Evolutionary conservation across 2,329 filamentous ascomycete species (phyloP), one percentile per base, ranked within the genome.

Genomic region (Reticulascus tulasneorum): DNA sequence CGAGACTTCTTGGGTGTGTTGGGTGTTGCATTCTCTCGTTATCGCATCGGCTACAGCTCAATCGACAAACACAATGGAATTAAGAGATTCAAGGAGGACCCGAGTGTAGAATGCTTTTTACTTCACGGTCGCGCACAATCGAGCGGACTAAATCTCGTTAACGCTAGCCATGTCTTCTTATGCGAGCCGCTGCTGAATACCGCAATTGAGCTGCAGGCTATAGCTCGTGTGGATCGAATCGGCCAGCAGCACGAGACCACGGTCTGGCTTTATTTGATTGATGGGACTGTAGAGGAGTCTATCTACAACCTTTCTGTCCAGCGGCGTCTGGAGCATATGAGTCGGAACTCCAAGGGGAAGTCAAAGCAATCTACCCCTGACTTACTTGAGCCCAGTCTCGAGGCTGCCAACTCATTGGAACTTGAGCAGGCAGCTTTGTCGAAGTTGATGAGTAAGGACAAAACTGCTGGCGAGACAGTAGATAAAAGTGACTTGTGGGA

Each of bases 131-230:
- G 89, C 47, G 85, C 87, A 0, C 87, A 95, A 55, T 84, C 87
- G 0, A 90, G 86, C 2, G 93, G 93, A 0, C 70, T 98, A 20
- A 97, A 94, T 44, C 75, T 98, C 1, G 84, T 95, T 47, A 91
- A 94, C 51, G 93, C 91, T 5, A 95, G 81, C 30, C 89, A 97
- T 54, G 89, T 97, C 2, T 94, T 97, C 54, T 74, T 98, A 5
- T 95, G 89, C 57, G 93, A 98, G 55, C 93, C 93, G 3, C 69
- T 97, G 4, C 79, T 97, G 49, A 95, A 97, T 54, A 91, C 91
- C 0, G 89, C 90, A 0, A 79, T 98, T 12, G 93, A 97, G 60
- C 72, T 97, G 9, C 93, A 98, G 59, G 91, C 90, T 11, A 94
- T 97, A 52, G 90, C 91, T 1, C 84, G 93, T 37, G 90, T 98